Percentiles rank a stretch among this genome's conserved stretches.
Evolutionary conservation across 345 rosid genomes (phyloP).

Genomic region (Gossypium herbaceum): DNA sequence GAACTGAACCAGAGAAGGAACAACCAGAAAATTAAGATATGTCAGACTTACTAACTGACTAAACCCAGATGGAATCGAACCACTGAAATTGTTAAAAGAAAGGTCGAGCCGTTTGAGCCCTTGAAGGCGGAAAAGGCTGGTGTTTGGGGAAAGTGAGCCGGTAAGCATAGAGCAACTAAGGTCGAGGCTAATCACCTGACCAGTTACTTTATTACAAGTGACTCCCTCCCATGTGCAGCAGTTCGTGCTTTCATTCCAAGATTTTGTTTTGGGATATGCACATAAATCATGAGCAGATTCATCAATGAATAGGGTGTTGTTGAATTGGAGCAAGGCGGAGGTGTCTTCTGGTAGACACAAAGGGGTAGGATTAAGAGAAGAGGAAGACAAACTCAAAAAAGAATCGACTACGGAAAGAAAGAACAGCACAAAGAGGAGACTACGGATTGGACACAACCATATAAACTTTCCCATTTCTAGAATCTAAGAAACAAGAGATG

Average conservation of each 20-base stretch:
- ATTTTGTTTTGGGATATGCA: background rate
- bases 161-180: background rate
- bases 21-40: background rate
- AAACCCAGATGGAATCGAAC: slow-evolving; percentile 14
- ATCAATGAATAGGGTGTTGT: background rate
- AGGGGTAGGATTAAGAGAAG: background rate
- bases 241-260: slow-evolving; percentile 17
- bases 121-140: slow-evolving; percentile 19
- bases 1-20: slow-evolving; percentile 14
- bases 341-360: background rate
- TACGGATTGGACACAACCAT: background rate
- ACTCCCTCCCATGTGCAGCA: slow-evolving; percentile 35
- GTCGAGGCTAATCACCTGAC: slow-evolving; percentile 24
- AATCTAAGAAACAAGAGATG: background rate
- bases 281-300: background rate
- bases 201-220: slow-evolving; percentile 1
- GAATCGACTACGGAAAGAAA: background rate
- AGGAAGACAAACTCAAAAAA: background rate
- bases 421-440: background rate
- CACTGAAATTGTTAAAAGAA: slow-evolving; percentile 15
- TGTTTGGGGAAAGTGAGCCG: slow-evolving; percentile 14
- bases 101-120: slow-evolving; percentile 28
- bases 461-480: background rate
- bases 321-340: slow-evolving; percentile 10
- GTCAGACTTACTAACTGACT: background rate